Conservation (phyloP, 2,329 filamentous ascomycete genomes). For the Colletotrichum tofieldiae region DNA sequence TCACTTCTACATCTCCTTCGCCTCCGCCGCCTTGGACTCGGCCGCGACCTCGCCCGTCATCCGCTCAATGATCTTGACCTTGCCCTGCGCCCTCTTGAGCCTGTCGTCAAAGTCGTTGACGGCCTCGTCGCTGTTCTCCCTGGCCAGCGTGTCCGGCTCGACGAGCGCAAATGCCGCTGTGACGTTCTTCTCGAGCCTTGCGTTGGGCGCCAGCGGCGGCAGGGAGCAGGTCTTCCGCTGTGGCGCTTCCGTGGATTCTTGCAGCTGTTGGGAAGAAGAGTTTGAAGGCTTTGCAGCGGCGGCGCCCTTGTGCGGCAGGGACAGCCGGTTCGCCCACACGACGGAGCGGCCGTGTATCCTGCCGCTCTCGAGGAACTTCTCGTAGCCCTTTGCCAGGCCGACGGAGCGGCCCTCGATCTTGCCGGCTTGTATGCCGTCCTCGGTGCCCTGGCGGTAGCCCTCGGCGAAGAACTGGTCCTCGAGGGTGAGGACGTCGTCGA, state of each 20-base stretch:
- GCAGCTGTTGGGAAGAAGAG: not conserved
- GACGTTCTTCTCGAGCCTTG: conserved; percentile 84
- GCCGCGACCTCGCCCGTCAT: conserved; percentile 63
- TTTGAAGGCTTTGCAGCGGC: conserved; percentile 21
- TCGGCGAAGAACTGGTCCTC: conserved; percentile 84
- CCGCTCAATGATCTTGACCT: conserved; percentile 87
- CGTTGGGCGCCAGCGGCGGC: conserved; percentile 65
- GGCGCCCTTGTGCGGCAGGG: conserved; percentile 17
- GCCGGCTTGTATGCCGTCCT: conserved; percentile 84
- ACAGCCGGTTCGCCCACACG: conserved; percentile 86
- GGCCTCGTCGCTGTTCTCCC: conserved; percentile 87
- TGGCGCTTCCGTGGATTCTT: conserved; percentile 14
- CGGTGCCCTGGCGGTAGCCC: conserved; percentile 82
- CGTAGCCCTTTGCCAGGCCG: conserved; percentile 92
- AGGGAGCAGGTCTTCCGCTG: conserved; percentile 48
- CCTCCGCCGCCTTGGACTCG: conserved; percentile 22
- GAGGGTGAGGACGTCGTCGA: conserved; percentile 72
- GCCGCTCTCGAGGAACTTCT: conserved; percentile 90
- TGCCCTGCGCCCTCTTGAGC: conserved; percentile 85
- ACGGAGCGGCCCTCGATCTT: conserved; percentile 91
- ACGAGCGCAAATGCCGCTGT: conserved; percentile 82
- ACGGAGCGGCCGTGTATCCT: conserved; percentile 82
- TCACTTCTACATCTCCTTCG: conserved; percentile 13
- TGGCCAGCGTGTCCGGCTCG: conserved; percentile 83
- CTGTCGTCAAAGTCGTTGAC: conserved; percentile 94